Evolutionary conservation across 2,329 filamentous ascomycete genomes (phyloP), one percentile per base, ranked within the genome.

Genomic region (Byssoonygena ceratinophila): DNA sequence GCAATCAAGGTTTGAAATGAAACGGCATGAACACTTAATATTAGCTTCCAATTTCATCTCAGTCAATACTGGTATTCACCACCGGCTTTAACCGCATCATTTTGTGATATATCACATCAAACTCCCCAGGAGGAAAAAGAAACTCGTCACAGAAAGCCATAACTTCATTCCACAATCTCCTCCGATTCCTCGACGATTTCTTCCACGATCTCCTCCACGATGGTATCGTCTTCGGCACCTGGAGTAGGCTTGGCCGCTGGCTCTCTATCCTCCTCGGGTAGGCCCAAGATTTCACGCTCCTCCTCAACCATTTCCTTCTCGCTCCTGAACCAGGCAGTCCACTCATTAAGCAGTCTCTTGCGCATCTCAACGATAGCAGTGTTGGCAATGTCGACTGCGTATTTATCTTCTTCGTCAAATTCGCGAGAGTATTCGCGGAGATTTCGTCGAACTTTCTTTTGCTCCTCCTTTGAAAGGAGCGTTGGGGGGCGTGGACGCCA

Each of bases 401-500:
- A 89, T 58, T 85, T 81, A 71, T 98, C 94, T 68, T 95, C 85
- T 73, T 95, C 88, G 62, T 98, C 92, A 69, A 98, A 98, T 59
- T 86, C 77, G 67, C 87, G 87, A 69, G 84, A 88, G 81, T 96
- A 98, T 72, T 97, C 92, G 61, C 91, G 87, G 52, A 98, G 83
- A 73, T 96, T 98, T 81, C 95, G 96, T 75, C 94, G 91, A 64
- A 97, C 87, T 64, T 85, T 80, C 78, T 96, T 94, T 76, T 97
- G 92, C 76, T 98, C 91, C 58, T 97, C 91, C 75, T 95, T 95
- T 70, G 80, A 83, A 54, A 98, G 84, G 57, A 98, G 81, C n/a
- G 87, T 92, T 6, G 87, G 69, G 18, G 92, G 92, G 40, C 92
- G 85, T 18, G 92, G 92, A 41, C 92, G 85, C 92, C 92, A 98